A percentile compares a stretch with the other conserved stretches of the same genome.
These are phyloP conservation scores for Mycena leptocephala DNA, from an alignment of 768 basidiomycete species.

Conservation along the genomic window DNA sequence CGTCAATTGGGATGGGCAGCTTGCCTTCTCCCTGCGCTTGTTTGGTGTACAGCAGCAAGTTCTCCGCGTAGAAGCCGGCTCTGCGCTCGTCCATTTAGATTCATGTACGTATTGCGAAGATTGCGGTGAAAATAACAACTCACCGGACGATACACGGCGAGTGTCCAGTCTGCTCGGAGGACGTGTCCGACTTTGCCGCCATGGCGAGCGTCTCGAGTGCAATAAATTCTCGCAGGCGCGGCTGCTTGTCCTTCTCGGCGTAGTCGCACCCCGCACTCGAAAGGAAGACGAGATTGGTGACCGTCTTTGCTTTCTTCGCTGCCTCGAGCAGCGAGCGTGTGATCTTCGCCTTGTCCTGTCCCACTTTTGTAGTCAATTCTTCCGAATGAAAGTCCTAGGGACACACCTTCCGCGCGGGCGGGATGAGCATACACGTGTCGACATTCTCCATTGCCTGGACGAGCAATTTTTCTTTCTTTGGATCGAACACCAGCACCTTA, in stretches of 20 bases:
- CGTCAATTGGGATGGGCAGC: constrained; percentile 11
- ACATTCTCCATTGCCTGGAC: no score
- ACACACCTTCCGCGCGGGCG: no score
- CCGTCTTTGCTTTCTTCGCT: no score
- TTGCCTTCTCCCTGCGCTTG: not conserved
- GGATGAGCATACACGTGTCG: no score
- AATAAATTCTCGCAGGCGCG: constrained; percentile 49
- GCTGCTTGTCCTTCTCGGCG: constrained; percentile 48
- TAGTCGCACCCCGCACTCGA: constrained; percentile 34
- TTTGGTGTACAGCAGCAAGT: constrained; percentile 9
- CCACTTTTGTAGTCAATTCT: not conserved
- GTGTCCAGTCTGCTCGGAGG: constrained; percentile 41
- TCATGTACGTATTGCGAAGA: no score
- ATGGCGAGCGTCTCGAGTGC: constrained; percentile 49
- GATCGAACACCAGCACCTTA: no score
- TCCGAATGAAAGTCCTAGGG: not conserved
- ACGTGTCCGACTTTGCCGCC: constrained; percentile 39
- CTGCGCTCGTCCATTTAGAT: no score
- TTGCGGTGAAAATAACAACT: no score
- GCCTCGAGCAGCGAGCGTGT: no score
- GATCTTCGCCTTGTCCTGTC: no score
- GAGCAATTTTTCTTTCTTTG: no score
- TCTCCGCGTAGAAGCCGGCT: constrained; percentile 18
- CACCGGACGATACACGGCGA: constrained; percentile 40
- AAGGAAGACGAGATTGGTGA: no score